Conservation (phyloP, 1,284 basidiomycete genomes). For the Microbotryomycetes sp. region DNA sequence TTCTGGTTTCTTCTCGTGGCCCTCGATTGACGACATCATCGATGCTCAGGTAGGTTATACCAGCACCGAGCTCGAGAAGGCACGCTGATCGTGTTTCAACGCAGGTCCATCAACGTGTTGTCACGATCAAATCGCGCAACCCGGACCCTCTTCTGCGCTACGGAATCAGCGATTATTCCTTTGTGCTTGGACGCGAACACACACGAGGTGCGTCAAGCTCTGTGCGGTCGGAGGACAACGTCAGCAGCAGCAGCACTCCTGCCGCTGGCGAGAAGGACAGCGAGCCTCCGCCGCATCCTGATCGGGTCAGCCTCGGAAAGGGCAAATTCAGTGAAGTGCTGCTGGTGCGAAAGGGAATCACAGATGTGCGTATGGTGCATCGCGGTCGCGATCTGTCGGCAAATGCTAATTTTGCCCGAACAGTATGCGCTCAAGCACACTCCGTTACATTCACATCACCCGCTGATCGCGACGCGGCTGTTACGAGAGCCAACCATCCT, state of each 20-base stretch:
- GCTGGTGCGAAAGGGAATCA: slow-evolving; percentile 39
- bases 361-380: slow-evolving; percentile 36
- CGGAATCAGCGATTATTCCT: slow-evolving; percentile 45
- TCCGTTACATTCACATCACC: slow-evolving; percentile 51
- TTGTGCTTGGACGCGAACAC: slow-evolving; percentile 20
- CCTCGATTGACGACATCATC: neutral
- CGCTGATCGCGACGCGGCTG: slow-evolving; percentile 49
- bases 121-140: slow-evolving; percentile 13
- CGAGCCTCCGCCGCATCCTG: neutral
- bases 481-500: slow-evolving; percentile 51
- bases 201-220: neutral
- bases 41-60: neutral
- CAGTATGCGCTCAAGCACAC: slow-evolving; percentile 53
- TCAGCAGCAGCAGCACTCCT: neutral
- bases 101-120: slow-evolving; percentile 18
- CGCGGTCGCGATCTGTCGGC: neutral
- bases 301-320: slow-evolving; percentile 40
- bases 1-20: neutral
- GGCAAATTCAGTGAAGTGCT: slow-evolving; percentile 48
- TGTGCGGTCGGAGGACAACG: no score
- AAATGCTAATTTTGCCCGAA: neutral
- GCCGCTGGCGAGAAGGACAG: neutral
- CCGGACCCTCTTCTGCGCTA: slow-evolving; percentile 37
- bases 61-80: no score
- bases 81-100: neutral